Base-by-base conservation (phyloP, 352 stramenopile genomes). In the Elongisporangium senticosum region DNA sequence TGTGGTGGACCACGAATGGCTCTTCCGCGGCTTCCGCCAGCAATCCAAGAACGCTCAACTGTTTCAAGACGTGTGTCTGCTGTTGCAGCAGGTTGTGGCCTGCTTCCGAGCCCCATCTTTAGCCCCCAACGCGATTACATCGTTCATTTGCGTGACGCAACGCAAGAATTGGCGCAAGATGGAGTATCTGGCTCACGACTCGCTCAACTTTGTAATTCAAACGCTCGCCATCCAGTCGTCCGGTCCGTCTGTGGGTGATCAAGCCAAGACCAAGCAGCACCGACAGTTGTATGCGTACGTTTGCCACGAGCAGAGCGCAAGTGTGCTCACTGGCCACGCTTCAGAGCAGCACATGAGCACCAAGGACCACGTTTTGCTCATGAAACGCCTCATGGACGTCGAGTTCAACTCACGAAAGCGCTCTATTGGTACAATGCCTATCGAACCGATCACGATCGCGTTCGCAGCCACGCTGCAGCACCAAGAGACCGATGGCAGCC, bases 101-200 rank as follows among this genome's bases (percentile, higher is more conserved):
- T 21, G 55, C 55, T 53, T 63, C 33, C 54, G 58, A 26, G 55
- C 10, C 58, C 23, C 1, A 53, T 13, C 2, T 17, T 3, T 21
- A 20, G 33, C 14, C 39, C 56, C 13, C 43, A 61, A 5, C 19
- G 22, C 23, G 19, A 60, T 8, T 49, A 22, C 57, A 13, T 62
- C 50, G 20, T 28, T 88, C 7, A 56, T 86, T 47, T 85, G 64
- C 19, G 22, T 90, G 3, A 81, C 77, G 2, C 72, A 72, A 19
- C 67, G 77, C 21, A 90, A 87, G 56, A 77, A 83, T 33, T 90
- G 80, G 80, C 74, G 77, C 43, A 84, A 83, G 48, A 69, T 75
- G 51, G 76, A 86, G 23, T 90, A 74, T 39, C 48, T 90, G 15
- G 62, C 72, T 0, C 79, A 86, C 39, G 24, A 58, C 7, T 53